A percentile compares a stretch with the other conserved stretches of the same genome.
phyloP scores from a whole-genome alignment of 352 stramenopile species.

The Aphanomyces astaci region DNA sequence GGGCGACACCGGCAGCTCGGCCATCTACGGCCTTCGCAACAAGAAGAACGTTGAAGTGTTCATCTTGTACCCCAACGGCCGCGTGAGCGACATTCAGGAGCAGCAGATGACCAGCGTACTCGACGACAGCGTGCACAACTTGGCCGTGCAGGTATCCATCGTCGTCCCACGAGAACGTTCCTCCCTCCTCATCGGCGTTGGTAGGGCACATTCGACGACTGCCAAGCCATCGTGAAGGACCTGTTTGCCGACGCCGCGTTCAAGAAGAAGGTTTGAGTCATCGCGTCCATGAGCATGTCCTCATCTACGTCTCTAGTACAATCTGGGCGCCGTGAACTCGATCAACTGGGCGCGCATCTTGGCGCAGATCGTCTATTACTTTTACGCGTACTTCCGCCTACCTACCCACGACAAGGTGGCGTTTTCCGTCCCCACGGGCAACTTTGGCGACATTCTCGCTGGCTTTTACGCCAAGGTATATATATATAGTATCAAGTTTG shows the following conservation, averaged over 20 bases:
- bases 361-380: conserved; percentile 99
- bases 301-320: too few relatives aligned
- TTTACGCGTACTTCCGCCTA: conserved; percentile 94
- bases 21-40: conserved; percentile 96
- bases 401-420: conserved; percentile 64
- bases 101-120: conserved; percentile 98
- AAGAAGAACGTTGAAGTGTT: conserved; percentile 98
- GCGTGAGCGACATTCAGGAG: conserved; percentile 97
- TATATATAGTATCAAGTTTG: too few relatives aligned
- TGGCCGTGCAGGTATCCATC: conserved; percentile 61
- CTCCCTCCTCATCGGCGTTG: conserved; percentile 20
- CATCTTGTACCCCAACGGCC: conserved; percentile 95
- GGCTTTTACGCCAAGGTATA: conserved; percentile 94
- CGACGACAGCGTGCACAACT: conserved; percentile 98
- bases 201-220: conserved; percentile 98
- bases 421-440: conserved; percentile 97
- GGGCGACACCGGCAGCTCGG: conserved; percentile 95
- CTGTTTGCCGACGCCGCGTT: conserved; percentile 93
- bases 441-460: conserved; percentile 98
- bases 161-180: too few relatives aligned
- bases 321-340: conserved; percentile 97
- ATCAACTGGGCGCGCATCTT: conserved; percentile 99
- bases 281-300: too few relatives aligned
- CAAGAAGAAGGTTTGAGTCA: conserved; percentile 82
- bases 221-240: conserved; percentile 98